phyloP scores from a whole-genome alignment of 805 yeast species.

The Cyberlindnera maclurae region DNA sequence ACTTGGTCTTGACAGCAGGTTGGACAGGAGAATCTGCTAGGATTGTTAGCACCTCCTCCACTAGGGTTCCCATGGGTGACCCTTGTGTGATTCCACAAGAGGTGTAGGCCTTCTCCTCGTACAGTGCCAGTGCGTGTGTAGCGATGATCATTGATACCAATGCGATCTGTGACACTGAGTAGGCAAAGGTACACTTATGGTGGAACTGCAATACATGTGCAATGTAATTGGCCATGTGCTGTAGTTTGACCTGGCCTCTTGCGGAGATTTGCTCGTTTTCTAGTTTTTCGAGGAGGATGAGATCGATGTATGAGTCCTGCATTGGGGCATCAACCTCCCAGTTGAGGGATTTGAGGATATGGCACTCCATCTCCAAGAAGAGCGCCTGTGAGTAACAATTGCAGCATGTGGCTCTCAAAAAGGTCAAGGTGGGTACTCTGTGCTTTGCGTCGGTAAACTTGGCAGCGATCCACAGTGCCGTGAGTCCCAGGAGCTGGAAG shows the following conservation, averaged over 20 bases:
- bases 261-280: neutral
- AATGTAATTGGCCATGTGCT: conserved; percentile 49
- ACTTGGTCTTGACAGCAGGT: conserved; percentile 38
- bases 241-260: conserved; percentile 33
- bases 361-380: conserved; percentile 63
- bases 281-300: conserved; percentile 35
- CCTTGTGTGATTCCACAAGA: conserved; percentile 18
- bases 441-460: conserved; percentile 66
- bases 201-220: conserved; percentile 65
- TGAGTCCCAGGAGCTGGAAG: conserved; percentile 79
- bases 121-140: conserved; percentile 34
- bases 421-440: conserved; percentile 48
- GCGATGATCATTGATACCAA: conserved; percentile 45
- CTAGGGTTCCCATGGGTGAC: conserved; percentile 14
- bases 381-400: conserved; percentile 47
- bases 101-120: conserved; percentile 8
- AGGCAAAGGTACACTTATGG: conserved; percentile 47
- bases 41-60: conserved; percentile 16
- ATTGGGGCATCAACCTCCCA: conserved; percentile 63
- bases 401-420: conserved; percentile 49
- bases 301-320: conserved; percentile 56
- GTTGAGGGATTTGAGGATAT: conserved; percentile 51
- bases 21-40: conserved; percentile 25
- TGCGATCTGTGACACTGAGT: conserved; percentile 38
- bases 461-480: conserved; percentile 85